A percentile compares a stretch with the other conserved stretches of the same genome.
These are phyloP conservation scores for Aureobasidium sp. DNA, from an alignment of 2,329 filamentous ascomycete species.

Conservation along the genomic window DNA sequence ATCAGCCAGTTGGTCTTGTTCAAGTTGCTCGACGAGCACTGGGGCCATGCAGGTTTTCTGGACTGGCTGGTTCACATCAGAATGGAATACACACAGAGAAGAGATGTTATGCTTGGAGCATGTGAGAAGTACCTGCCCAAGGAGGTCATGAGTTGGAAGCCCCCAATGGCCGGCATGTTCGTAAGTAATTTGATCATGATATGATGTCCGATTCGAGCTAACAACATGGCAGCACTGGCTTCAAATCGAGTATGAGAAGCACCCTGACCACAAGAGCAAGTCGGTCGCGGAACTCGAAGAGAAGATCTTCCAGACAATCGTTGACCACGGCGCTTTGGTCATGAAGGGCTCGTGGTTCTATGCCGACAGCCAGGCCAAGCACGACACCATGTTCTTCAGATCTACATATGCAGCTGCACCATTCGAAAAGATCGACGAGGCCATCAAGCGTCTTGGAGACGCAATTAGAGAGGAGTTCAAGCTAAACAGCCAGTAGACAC, in stretches of 20 bases:
- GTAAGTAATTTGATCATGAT: not conserved
- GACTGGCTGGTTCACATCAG: slow-evolving; percentile 81
- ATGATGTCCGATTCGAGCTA: not conserved
- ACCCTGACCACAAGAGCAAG: slow-evolving; percentile 50
- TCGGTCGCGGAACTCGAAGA: slow-evolving; percentile 64
- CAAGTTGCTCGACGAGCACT: slow-evolving; percentile 85
- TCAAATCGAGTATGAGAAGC: slow-evolving; percentile 55
- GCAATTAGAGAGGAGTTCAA: slow-evolving; percentile 59
- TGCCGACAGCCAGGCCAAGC: slow-evolving; percentile 55
- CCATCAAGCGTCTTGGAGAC: slow-evolving; percentile 56
- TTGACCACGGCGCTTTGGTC: slow-evolving; percentile 69
- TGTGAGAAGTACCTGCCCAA: slow-evolving; percentile 70
- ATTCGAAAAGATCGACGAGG: slow-evolving; percentile 41
- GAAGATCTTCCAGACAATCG: slow-evolving; percentile 70
- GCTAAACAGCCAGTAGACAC: slow-evolving; percentile 5
- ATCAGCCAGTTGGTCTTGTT: slow-evolving; percentile 76
- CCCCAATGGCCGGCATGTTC: slow-evolving; percentile 90
- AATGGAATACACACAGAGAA: slow-evolving; percentile 68
- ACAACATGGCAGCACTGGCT: slow-evolving; percentile 53
- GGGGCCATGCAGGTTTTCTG: slow-evolving; percentile 87
- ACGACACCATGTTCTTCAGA: slow-evolving; percentile 71
- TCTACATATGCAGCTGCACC: slow-evolving; percentile 80
- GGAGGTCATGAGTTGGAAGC: slow-evolving; percentile 68
- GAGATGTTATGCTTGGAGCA: slow-evolving; percentile 68
- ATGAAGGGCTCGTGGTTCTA: slow-evolving; percentile 88